Percentiles rank a stretch among this genome's conserved stretches.
phyloP scores from a whole-genome alignment of 352 stramenopile genomes.

The Phytophthora aleatoria region DNA sequence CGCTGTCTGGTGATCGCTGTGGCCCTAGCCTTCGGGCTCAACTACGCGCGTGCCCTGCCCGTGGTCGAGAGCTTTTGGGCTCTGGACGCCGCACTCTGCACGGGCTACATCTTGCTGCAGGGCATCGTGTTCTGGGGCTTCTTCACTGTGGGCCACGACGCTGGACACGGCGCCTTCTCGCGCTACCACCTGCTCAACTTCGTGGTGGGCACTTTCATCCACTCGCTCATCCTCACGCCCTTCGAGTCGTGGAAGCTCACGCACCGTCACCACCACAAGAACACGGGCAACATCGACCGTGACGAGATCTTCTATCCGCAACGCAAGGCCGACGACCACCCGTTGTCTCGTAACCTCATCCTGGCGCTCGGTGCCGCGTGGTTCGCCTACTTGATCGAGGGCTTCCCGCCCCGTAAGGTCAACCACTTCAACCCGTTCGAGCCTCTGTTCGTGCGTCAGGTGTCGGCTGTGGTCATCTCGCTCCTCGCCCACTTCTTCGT shows the following conservation, averaged over 20 bases:
- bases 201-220: conserved; percentile 70
- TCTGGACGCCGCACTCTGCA: conserved; percentile 55
- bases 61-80: conserved; percentile 38
- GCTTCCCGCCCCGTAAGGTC: conserved; percentile 75
- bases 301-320: conserved; percentile 88
- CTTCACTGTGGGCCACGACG: conserved; percentile 85
- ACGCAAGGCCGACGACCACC: conserved; percentile 57
- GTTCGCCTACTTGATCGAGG: conserved; percentile 75
- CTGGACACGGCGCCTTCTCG: conserved; percentile 81
- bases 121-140: conserved; percentile 85
- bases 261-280: conserved; percentile 87
- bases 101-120: conserved; percentile 69
- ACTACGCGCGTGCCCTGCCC: conserved; percentile 45
- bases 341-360: conserved; percentile 53
- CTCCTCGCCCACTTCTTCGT: conserved; percentile 52
- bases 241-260: conserved; percentile 85
- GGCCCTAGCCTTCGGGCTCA: conserved; percentile 48
- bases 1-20: conserved; percentile 57
- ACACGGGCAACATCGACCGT: conserved; percentile 86
- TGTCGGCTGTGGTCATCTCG: conserved; percentile 66
- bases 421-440: conserved; percentile 87
- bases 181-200: conserved; percentile 83
- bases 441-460: conserved; percentile 67
- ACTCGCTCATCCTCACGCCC: conserved; percentile 82
- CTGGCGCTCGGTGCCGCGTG: conserved; percentile 63